phyloP scores from a whole-genome alignment of 805 yeast genomes.

The Wickerhamiella spandovensis region DNA sequence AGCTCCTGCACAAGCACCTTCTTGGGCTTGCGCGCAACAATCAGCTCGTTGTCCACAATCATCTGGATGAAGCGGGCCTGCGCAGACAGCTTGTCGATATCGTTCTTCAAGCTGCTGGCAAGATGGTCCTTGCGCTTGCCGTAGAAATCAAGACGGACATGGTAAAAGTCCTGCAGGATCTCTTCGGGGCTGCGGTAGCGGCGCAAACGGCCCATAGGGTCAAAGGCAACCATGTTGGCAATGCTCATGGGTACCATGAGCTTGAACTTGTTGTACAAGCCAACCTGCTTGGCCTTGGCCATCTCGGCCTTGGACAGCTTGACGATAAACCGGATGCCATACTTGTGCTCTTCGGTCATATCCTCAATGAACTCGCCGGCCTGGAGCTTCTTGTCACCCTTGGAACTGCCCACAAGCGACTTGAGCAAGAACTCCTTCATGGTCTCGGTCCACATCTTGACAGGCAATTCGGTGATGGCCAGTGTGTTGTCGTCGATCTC shows the following conservation, averaged over 20 bases:
- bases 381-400: constrained; percentile 17
- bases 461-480: constrained; percentile 87
- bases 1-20: constrained; percentile 50
- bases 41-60: constrained; percentile 64
- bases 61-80: constrained; percentile 87
- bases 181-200: constrained; percentile 65
- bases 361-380: constrained; percentile 77
- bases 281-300: constrained; percentile 60
- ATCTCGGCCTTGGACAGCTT: constrained; percentile 68
- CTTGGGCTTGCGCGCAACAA: constrained; percentile 64
- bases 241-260: constrained; percentile 53
- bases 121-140: constrained; percentile 80
- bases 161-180: constrained; percentile 73
- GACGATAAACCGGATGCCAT: constrained; percentile 65
- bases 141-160: constrained; percentile 75
- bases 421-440: constrained; percentile 73
- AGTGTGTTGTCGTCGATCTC: constrained; percentile 66
- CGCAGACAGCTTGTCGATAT: constrained; percentile 56
- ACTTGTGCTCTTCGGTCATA: constrained; percentile 77
- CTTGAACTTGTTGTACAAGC: constrained; percentile 75
- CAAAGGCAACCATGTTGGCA: constrained; percentile 92
- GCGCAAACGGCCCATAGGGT: constrained; percentile 73
- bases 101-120: constrained; percentile 55
- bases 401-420: constrained; percentile 33
- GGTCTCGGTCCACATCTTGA: constrained; percentile 81